Evolutionary conservation across 306 rosid species (phyloP), one percentile per base, ranked within the genome.

Genomic region (Vigna trinervia): DNA sequence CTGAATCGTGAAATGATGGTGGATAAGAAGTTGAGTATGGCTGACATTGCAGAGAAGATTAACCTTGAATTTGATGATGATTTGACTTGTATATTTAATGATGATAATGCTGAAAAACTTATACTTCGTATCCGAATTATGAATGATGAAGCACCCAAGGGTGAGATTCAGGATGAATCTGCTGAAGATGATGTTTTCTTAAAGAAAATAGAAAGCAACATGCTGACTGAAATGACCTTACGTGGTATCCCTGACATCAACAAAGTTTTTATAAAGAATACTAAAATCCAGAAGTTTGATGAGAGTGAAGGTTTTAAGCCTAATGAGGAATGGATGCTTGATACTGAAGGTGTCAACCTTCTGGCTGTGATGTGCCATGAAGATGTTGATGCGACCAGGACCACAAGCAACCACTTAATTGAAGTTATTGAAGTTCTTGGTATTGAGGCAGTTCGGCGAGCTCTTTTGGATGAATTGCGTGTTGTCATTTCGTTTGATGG

Each of bases 1-100:
- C 82, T 95, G 78, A 95, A 95, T 85, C 97, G 99, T 6, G 99
- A 95, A 86, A 95, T 95, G 99, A 95, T 95, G 99, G 99, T 95
- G 79, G 99, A 95, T 85, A 95, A 95, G 89, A 95, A 95, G 86
- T 83, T 95, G 68, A 95, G 99, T 85, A 95, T 95, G 97, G 99
- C 99, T 50, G 95, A 95, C 87, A 95, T 95, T 78, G 99, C 97
- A 3, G 99, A 92, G 88, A 95, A 95, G 91, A 95, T 95, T 58
- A 95, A 95, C 78, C 90, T 86, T 65, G 99, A 92, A 65, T 95
- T 91, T 63, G 99, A 89, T 32, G 92, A 90, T 83, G 99, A 95
- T 82, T 87, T 95, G 81, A 91, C 97, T 48, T 95, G 99, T 82
- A 95, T 95, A 66, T 95, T 95, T 73, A 95, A 95, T 79, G 99